Base-by-base conservation (phyloP, 1,284 basidiomycete genomes). In the Pascua guehoae region DNA sequence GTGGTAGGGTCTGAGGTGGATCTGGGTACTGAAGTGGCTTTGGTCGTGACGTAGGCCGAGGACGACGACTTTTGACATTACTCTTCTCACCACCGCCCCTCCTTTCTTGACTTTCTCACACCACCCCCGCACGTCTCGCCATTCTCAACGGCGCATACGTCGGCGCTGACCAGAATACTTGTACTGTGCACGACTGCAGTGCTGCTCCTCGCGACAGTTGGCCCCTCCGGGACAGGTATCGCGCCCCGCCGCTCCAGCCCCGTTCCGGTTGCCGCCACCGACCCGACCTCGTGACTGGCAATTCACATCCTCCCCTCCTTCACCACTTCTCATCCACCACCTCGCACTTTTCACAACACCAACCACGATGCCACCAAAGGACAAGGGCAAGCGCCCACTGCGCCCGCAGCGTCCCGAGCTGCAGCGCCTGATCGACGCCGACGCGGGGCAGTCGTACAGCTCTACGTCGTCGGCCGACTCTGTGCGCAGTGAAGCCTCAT, bases 341-440 rank as follows among this genome's bases (percentile, higher is more conserved):
- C 16, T 45, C 42, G n/a, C n/a, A n/a, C n/a, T n/a, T n/a, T n/a
- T n/a, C n/a, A n/a, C n/a, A 12, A 14, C 51, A 36, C 18, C 40
- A 37, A 32, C 37, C 14, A 45, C 32, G 18, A 57, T 55, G 56
- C 41, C 48, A 4, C 15, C 50, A 16, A 36, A 18, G n/a, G 52
- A 49, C 46, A 65, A 62, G 51, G 58, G 54, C 52, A 58, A 58
- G 43, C 47, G 48, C 46, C 62, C 61, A 44, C 58, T 47, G 24
- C 45, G 17, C 24, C 32, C 41, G 38, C 49, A 43, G 45, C 54
- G 38, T 18, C 49, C 16, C 47, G 60, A 65, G 54, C 43, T 51
- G 18, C 62, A 62, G 7, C 58, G 66, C 18, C 60, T 69, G 1
- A 43, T 49, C 14, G 51, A 40, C 32, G n/a, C 5, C n/a, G 32